phyloP scores from a whole-genome alignment of 2,329 filamentous ascomycete genomes.

The Colletotrichum cuscutae region DNA sequence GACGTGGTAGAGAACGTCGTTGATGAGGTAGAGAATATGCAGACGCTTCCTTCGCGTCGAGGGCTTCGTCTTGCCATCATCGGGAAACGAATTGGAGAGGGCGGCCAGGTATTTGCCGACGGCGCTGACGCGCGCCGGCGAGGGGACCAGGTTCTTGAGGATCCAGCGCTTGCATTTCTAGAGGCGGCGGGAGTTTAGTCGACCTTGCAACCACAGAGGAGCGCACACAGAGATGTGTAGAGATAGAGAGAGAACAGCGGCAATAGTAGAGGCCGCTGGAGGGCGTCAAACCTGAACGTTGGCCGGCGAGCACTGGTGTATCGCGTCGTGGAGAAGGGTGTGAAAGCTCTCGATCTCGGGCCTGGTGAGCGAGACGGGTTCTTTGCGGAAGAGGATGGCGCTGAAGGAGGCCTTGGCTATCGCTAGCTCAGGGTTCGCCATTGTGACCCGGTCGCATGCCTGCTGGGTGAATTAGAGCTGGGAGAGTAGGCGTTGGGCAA shows the following conservation, averaged over 20 bases:
- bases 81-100: constrained; percentile 68
- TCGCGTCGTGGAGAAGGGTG: constrained; percentile 69
- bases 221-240: background rate
- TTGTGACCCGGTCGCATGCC: constrained; percentile 43
- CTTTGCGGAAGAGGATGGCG: constrained; percentile 77
- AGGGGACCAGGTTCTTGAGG: constrained; percentile 75
- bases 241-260: constrained; percentile 34
- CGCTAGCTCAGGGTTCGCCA: constrained; percentile 77
- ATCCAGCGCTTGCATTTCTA: constrained; percentile 94
- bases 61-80: constrained; percentile 43
- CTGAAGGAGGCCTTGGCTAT: constrained; percentile 85
- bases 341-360: constrained; percentile 78
- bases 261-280: constrained; percentile 39
- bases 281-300: constrained; percentile 86
- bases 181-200: constrained; percentile 49
- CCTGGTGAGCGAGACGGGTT: constrained; percentile 75
- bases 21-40: constrained; percentile 81
- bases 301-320: constrained; percentile 78
- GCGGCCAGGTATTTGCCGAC: constrained; percentile 81
- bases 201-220: constrained; percentile 26
- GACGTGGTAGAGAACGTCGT: constrained; percentile 80
- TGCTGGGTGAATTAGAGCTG: background rate
- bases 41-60: constrained; percentile 76
- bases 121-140: constrained; percentile 71
- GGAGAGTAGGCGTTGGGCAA: background rate